Evolutionary conservation across 2,329 filamentous ascomycete genomes (phyloP), one percentile per base, ranked within the genome.

Genomic region (Ophiostoma novo-ulmi): DNA sequence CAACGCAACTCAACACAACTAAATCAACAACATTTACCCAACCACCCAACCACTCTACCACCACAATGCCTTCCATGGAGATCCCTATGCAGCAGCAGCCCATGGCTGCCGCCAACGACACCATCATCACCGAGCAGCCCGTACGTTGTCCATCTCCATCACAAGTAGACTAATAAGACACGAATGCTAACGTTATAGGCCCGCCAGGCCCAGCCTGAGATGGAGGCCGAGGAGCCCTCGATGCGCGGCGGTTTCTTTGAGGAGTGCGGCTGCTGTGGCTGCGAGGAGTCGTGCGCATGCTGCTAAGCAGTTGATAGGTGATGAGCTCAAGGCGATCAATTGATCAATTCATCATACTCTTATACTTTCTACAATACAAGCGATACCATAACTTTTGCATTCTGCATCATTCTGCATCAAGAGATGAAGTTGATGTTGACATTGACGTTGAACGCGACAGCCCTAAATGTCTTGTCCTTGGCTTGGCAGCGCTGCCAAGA

Each of bases 231-330:
- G 14, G 75, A 67, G 65, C 65, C 74, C 55, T 74, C 73, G 22
- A 74, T 78, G 73, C 77, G 77, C 70, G 77, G 77, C 44, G 77
- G 77, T 39, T 77, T 78, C 70, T 72, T 76, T n/a, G 77, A 78
- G 72, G 76, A 77, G 71, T 78, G 77, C 71, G 71, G 73, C 65
- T 78, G 77, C 75, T 77, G 77, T 69, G 75, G 77, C 72, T 77
- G 71, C 72, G 71, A 72, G n/a, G 76, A 78, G 72, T 73, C 75
- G 69, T 77, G 75, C 68, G 70, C 26, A 17, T 78, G 77, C 74
- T 78, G 77, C 73, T 78, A 76, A 73, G 69, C 36, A 44, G 39
- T 44, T 44, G 39, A 44, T 11, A 31, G 31, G 8, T 20, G 44
- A 48, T 1, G 44, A 48, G 44, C 0, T 5, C 8, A 14, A 8